Evolutionary conservation across 257 asterid species (phyloP).

Genomic region (Solanum sitiens): DNA sequence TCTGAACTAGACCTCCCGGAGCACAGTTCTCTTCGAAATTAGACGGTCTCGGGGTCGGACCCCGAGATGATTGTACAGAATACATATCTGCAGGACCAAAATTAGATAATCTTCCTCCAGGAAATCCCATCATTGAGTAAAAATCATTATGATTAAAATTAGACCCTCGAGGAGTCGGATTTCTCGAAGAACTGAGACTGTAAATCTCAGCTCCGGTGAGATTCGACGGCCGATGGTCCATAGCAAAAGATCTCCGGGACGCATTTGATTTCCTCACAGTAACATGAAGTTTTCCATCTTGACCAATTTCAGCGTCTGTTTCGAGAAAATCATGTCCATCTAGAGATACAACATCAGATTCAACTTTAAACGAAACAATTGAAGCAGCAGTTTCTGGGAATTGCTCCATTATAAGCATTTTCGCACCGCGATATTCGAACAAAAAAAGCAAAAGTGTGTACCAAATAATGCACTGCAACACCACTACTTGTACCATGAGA

Average conservation of each 20-base stretch:
- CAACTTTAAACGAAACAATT: slow-evolving; percentile 78
- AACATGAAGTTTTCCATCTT: slow-evolving; percentile 87
- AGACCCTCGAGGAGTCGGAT: slow-evolving; percentile 43
- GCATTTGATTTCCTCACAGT: slow-evolving; percentile 79
- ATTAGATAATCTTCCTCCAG: slow-evolving; percentile 63
- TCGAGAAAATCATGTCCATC: slow-evolving; percentile 94
- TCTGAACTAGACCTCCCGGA: slow-evolving; percentile 32
- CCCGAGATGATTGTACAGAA: slow-evolving; percentile 81
- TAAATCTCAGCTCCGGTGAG: slow-evolving; percentile 49
- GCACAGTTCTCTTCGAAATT: slow-evolving; percentile 80
- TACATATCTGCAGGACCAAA: slow-evolving; percentile 70
- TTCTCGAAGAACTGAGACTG: slow-evolving; percentile 37
- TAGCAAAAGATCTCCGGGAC: slow-evolving; percentile 52
- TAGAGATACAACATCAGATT: slow-evolving; percentile 86
- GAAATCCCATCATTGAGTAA: slow-evolving; percentile 55
- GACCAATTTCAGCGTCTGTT: slow-evolving; percentile 76
- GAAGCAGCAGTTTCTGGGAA: slow-evolving; percentile 89
- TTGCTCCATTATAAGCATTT: slow-evolving; percentile 75
- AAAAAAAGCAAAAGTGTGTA: slow-evolving; percentile 68
- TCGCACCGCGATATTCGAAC: slow-evolving; percentile 82
- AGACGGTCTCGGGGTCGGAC: slow-evolving; percentile 90
- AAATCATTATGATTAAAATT: slow-evolving; percentile 43
- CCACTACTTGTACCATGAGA: slow-evolving; percentile 82
- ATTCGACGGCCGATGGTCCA: slow-evolving; percentile 44
- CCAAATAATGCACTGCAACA: slow-evolving; percentile 86